Base-by-base conservation (phyloP, 2,329 filamentous ascomycete genomes). In the Fusarium caatingaense region DNA sequence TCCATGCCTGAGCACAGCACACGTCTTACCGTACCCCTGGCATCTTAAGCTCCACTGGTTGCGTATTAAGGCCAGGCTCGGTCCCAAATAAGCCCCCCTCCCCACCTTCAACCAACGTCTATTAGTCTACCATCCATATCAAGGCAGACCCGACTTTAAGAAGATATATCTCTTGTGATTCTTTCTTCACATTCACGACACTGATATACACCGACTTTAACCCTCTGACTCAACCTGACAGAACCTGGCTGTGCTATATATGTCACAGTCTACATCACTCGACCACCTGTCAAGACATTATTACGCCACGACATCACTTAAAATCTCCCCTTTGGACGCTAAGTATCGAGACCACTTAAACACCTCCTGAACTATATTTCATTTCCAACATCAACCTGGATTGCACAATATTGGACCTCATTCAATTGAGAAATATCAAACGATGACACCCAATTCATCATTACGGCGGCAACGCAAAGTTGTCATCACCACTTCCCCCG, bases 81-180 rank as follows among this genome's bases (percentile, higher is more conserved):
- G 60, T 72, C 66, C 60, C 68, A 72, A 71, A 74, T 74, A 74
- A 74, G 72, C 72, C 72, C 67, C 71, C 68, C 71, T 65, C 72
- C 72, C 71, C 66, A 66, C 70, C 60, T 61, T 58, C 58, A 50
- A 60, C 64, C 71, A 67, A 71, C 61, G 64, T 68, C 66, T 59
- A 32, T 61, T 66, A 66, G 62, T 66, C 62, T 71, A 69, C 62
- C 61, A 68, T 64, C 59, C 62, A 74, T 71, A 69, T 55, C 71
- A 72, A 75, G 66, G 71, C 71, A 72, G 59, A 69, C 72, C 66
- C 49, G 34, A 55, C 55, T 69, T 65, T 30, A 57, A 63, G 64
- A 73, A 63, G 71, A 73, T 62, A 75, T 74, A 74, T 74, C 64
- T 64, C 68, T 40, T 55, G 59, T 51, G 65, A 72, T 69, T 45